Percentiles rank a stretch among this genome's conserved stretches.
phyloP scores from a whole-genome alignment of 306 rosid genomes.

The Glycine tomentella region DNA sequence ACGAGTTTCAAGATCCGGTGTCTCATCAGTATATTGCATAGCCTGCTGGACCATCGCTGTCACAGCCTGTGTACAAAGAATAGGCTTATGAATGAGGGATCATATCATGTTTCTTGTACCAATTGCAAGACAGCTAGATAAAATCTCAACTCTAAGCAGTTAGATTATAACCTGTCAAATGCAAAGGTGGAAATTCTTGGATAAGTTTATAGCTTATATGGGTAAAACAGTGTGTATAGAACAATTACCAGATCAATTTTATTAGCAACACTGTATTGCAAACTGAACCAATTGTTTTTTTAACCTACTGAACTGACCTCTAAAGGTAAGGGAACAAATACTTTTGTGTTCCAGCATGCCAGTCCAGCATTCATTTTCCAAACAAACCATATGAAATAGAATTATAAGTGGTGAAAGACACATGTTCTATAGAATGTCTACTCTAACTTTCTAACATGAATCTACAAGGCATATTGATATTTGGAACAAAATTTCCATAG shows the following conservation, averaged over 20 bases:
- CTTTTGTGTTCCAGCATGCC: neutral
- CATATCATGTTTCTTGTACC: neutral
- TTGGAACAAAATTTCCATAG: slow-evolving; percentile 16
- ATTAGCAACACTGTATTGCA: neutral
- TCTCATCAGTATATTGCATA: slow-evolving; percentile 86
- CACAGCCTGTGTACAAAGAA: slow-evolving; percentile 62
- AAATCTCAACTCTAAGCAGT: neutral
- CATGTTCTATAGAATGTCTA: neutral
- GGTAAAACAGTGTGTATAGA: neutral
- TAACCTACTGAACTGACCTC: neutral
- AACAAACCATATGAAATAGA: neutral
- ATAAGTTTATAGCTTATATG: too few species aligned
- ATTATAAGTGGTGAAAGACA: neutral
- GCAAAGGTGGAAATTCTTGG: neutral
- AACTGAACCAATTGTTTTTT: neutral
- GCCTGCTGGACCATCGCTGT: slow-evolving; percentile 96
- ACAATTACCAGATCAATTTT: neutral
- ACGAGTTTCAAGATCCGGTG: slow-evolving; percentile 77
- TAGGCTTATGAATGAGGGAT: neutral
- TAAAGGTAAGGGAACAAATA: neutral
- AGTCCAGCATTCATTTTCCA: slow-evolving; percentile 25
- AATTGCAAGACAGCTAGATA: neutral
- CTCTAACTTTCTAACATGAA: slow-evolving; percentile 1
- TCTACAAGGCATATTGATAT: neutral
- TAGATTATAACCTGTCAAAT: neutral